Evolutionary conservation across 2,329 filamentous ascomycete species (phyloP).

Genomic region (Cordyceps fumosorosea): DNA sequence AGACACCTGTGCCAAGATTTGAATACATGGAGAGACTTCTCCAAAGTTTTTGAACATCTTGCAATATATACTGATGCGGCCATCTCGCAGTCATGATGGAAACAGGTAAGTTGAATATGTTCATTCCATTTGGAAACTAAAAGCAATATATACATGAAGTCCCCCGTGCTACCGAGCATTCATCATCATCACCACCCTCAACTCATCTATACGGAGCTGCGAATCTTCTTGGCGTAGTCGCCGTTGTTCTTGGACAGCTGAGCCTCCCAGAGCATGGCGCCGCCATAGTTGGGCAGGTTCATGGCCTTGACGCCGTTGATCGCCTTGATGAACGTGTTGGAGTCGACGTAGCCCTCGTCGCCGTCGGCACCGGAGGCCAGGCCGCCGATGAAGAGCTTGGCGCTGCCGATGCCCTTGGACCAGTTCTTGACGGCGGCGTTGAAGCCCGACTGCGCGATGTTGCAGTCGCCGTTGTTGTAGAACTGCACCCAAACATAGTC

Average conservation of each 20-base stretch:
- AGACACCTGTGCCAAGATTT: background rate
- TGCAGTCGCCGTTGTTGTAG: conserved; percentile 60
- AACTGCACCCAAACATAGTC: conserved; percentile 58
- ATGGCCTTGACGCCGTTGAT: conserved; percentile 41
- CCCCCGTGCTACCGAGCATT: background rate
- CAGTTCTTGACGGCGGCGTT: conserved; percentile 56
- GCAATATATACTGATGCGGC: background rate
- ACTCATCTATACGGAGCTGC: conserved; percentile 3
- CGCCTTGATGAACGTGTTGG: conserved; percentile 37
- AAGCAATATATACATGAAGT: conserved; percentile 9
- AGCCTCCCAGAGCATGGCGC: conserved; percentile 62
- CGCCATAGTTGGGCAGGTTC: conserved; percentile 53
- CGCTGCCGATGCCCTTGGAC: conserved; percentile 53
- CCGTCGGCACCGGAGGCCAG: conserved; percentile 44
- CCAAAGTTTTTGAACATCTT: background rate
- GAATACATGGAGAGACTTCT: background rate
- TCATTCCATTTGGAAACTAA: background rate
- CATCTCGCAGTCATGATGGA: background rate
- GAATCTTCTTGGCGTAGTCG: conserved; percentile 28
- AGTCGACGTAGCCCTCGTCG: conserved; percentile 46
- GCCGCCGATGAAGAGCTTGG: conserved; percentile 54
- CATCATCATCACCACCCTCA: no score
- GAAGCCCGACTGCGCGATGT: conserved; percentile 44
- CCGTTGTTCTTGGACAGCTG: conserved; percentile 49
- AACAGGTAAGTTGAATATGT: background rate